Percentiles rank a stretch among this genome's conserved stretches.
Conservation (phyloP, 1,284 basidiomycete genomes). For the Apiotrichum laibachii region DNA sequence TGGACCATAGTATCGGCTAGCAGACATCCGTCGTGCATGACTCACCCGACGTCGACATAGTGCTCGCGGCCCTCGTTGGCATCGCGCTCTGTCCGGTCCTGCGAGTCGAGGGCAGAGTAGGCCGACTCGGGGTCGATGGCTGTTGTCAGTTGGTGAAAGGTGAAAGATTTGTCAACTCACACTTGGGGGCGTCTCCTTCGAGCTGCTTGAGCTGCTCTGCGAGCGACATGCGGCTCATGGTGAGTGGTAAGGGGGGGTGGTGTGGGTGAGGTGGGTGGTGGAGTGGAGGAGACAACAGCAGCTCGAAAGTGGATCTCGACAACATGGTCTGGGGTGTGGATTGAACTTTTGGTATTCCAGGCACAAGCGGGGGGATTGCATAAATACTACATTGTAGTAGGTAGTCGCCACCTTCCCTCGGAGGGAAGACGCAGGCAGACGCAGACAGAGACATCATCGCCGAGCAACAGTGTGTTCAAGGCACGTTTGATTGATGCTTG, state of each 20-base stretch:
- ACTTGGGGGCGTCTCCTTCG: slow-evolving; percentile 55
- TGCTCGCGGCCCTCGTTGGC: slow-evolving; percentile 60
- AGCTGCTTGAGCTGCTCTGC: slow-evolving; percentile 68
- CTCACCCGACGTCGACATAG: slow-evolving; percentile 78
- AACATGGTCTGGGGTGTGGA: neutral
- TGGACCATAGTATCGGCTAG: neutral
- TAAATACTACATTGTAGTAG: neutral
- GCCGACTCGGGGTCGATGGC: slow-evolving; percentile 69
- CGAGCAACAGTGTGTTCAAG: neutral
- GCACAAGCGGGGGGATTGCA: slow-evolving; percentile 9
- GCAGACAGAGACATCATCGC: neutral
- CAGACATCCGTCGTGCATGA: slow-evolving; percentile 8
- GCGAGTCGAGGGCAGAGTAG: slow-evolving; percentile 47
- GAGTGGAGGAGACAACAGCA: neutral
- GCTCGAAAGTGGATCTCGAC: neutral
- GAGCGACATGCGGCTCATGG: slow-evolving; percentile 1
- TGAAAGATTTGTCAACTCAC: no score
- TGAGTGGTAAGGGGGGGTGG: neutral
- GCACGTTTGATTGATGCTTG: no score
- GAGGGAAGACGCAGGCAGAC: no score
- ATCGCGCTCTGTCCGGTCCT: slow-evolving; percentile 27
- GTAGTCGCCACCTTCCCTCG: no score
- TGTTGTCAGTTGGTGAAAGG: slow-evolving; percentile 4
- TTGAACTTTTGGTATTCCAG: slow-evolving; percentile 15
- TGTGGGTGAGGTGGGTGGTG: neutral